Evolutionary conservation across 148 eudicot genomes (phyloP).

Genomic region (Vaccinium corymbosum): DNA sequence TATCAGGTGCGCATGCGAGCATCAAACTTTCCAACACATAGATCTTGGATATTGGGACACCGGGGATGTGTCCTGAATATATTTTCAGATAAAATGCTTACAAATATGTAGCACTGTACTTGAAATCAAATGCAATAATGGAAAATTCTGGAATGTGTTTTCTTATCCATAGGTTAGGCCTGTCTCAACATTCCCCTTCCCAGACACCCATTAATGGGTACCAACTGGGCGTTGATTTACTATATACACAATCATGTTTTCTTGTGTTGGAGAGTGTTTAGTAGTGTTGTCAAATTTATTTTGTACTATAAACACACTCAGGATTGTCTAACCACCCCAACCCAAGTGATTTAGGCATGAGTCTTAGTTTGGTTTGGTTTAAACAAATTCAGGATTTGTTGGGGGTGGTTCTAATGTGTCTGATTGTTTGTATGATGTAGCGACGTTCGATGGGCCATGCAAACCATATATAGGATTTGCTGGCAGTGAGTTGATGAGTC

Average conservation of each 20-base stretch:
- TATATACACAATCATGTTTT: too few species aligned
- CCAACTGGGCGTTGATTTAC: too few species aligned
- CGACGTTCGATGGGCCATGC: neutral
- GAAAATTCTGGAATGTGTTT: neutral
- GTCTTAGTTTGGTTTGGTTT: neutral
- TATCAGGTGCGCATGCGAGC: neutral
- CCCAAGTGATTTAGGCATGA: neutral
- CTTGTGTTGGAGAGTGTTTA: too few species aligned
- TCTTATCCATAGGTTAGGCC: neutral
- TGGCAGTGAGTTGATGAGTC: neutral
- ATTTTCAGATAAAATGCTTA: neutral
- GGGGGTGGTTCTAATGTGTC: neutral
- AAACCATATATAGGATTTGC: neutral
- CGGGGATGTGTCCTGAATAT: neutral
- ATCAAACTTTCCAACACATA: neutral
- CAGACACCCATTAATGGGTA: too few species aligned
- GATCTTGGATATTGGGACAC: neutral
- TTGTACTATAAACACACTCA: too few species aligned
- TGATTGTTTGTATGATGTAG: neutral
- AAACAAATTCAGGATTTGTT: neutral
- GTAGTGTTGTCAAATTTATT: too few species aligned
- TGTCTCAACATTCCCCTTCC: too few species aligned
- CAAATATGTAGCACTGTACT: neutral
- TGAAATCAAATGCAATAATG: neutral
- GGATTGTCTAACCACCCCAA: too few species aligned